Conservation (phyloP, 179 eudicot genomes). For the Drosera spatulata region DNA sequence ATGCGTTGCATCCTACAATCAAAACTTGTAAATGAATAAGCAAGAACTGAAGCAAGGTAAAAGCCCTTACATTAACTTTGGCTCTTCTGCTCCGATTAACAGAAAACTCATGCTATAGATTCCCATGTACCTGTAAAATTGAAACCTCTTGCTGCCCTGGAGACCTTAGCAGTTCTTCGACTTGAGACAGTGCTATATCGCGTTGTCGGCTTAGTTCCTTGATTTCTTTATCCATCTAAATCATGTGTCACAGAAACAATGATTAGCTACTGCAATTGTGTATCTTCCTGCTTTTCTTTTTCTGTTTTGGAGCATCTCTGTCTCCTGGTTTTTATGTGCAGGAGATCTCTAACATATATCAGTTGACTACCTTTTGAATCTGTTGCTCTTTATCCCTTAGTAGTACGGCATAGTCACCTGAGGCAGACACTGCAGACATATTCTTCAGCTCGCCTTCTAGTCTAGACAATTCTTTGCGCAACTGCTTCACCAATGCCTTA, state of each 20-base stretch:
- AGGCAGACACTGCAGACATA: conserved; percentile 34
- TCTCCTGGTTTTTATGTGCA: too few relatives aligned
- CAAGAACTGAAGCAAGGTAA: too few relatives aligned
- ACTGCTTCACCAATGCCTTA: conserved; percentile 86
- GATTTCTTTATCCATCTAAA: conserved; percentile 78
- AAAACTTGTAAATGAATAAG: too few relatives aligned
- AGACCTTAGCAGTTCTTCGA: conserved; percentile 51
- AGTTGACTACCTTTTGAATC: conserved; percentile 60
- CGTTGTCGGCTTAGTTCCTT: conserved; percentile 52
- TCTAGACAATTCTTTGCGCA: conserved; percentile 84
- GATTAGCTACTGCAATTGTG: too few relatives aligned
- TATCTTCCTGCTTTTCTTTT: too few relatives aligned
- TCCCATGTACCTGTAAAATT: conserved; percentile 29
- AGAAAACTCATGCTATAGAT: too few relatives aligned
- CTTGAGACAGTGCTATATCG: conserved; percentile 63
- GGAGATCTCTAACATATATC: too few relatives aligned
- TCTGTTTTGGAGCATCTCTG: too few relatives aligned
- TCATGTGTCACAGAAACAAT: too few relatives aligned
- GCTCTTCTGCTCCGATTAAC: too few relatives aligned
- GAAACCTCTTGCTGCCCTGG: conserved; percentile 45
- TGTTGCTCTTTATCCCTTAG: conserved; percentile 70
- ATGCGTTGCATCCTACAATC: too few relatives aligned
- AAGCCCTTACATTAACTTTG: too few relatives aligned
- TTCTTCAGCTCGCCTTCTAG: conserved; percentile 61
- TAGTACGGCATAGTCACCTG: conserved; percentile 30